Base-by-base conservation (phyloP, 176 grass and related monocot species). In the Oryza brachyantha region DNA sequence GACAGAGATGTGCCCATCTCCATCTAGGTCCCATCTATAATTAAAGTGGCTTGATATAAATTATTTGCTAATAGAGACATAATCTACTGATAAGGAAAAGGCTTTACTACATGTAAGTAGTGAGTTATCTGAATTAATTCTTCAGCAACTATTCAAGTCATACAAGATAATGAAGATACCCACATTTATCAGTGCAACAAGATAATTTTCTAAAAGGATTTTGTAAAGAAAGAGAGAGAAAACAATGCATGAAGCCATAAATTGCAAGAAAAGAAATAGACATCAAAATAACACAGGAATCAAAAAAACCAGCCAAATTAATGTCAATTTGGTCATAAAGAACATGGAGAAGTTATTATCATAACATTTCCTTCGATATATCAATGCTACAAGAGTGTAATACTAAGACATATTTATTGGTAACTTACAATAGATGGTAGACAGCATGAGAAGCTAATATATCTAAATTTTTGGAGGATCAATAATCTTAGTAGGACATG, bases 331-430 rank as follows among this genome's bases (percentile, higher is more conserved):
- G 57, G 13, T 77, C 48, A 84, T 25, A 27, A 74, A 54, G 11
- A 25, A 61, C 70, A 38, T 37, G n/a, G 68, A 82, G 22, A 21
- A 5, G 32, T 66, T 77, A 82, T 39, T 55, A 82, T 35, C 37
- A 29, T 19, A 25, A 79, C 42, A 24, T 43, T 25, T 68, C 57
- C 54, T 54, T 57, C 17, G 13, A 74, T 62, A 71, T 55, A 19
- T 10, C 4, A 19, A 62, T 40, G 48, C 43, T 9, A 0, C 22
- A 48, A 71, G 48, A 19, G 5, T 13, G 57, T 8, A 72, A 21
- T 10, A 39, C 3, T 65, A 54, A 64, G 27, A 19, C 19, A 19
- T 78, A 26, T 46, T 43, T 12, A 40, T 19, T 57, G 9, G 19
- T 21, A 63, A 64, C 16, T 29, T 54, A 54, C 27, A n/a, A 58